Evolutionary conservation across 208 protist genomes (phyloP).

Genomic region (Balamuthia mandrillaris): DNA sequence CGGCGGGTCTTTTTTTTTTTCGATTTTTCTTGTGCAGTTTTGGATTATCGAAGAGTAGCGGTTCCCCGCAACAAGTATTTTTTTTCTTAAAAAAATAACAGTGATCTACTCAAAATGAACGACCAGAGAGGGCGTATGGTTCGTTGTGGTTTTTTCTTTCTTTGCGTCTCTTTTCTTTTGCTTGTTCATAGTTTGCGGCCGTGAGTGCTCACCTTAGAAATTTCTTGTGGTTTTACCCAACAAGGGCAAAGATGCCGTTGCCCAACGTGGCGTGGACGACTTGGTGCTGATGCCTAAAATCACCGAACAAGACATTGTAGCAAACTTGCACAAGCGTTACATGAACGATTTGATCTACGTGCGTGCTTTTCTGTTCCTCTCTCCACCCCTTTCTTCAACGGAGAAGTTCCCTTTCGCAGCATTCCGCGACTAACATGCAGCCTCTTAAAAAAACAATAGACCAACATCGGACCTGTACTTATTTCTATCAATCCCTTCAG

Average conservation of each 20-base stretch:
- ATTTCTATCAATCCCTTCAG: conserved; percentile 84
- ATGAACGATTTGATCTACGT: not conserved
- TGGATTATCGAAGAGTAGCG: too few species aligned
- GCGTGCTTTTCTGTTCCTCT: not conserved
- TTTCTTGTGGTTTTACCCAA: too few species aligned
- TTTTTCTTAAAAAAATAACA: too few species aligned
- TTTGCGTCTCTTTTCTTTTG: too few species aligned
- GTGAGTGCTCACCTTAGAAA: too few species aligned
- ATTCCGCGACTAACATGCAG: not conserved
- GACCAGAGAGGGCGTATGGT: too few species aligned
- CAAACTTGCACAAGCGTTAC: conserved; percentile 66
- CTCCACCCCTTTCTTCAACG: not conserved
- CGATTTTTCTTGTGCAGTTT: too few species aligned
- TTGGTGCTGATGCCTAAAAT: conserved; percentile 78
- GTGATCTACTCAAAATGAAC: too few species aligned
- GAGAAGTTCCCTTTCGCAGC: not conserved
- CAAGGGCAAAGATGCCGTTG: conserved; percentile 19
- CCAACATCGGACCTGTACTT: conserved; percentile 86
- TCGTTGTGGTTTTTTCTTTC: too few species aligned
- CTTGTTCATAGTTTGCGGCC: too few species aligned
- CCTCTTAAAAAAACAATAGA: conserved; percentile 74
- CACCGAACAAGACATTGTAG: conserved; percentile 74
- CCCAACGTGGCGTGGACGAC: conserved; percentile 73
- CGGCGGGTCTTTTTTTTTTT: too few species aligned
- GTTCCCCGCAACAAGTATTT: too few species aligned